These are phyloP conservation scores for Sarocladium brachiariae DNA, from an alignment of 2,329 filamentous ascomycete genomes.

Conservation along the genomic window DNA sequence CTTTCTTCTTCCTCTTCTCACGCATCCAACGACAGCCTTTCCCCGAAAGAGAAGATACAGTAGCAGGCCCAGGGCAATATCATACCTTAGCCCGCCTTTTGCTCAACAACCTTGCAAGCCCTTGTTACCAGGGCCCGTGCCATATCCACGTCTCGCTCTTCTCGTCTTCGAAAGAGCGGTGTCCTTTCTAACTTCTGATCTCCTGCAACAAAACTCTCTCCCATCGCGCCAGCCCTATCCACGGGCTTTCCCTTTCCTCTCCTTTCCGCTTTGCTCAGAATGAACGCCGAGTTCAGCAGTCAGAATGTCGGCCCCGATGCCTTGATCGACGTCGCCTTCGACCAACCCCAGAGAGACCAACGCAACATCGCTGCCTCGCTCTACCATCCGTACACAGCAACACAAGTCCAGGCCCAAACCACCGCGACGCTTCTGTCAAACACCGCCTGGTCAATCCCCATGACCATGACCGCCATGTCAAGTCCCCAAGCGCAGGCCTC, in stretches of 20 bases:
- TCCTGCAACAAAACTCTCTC: constrained; percentile 27
- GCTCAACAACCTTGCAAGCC: constrained; percentile 1
- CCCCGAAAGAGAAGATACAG: constrained; percentile 5
- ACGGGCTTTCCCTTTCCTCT: constrained; percentile 15
- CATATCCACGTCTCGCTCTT: constrained; percentile 10
- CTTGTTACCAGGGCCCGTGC: constrained; percentile 5
- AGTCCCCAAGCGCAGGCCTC: constrained; percentile 38
- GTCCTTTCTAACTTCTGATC: constrained; percentile 24
- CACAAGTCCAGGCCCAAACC: constrained; percentile 17
- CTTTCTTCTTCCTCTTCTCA: constrained; percentile 7
- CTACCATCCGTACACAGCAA: constrained; percentile 6
- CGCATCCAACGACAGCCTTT: background rate
- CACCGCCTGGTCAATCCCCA: constrained; percentile 41
- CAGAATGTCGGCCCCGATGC: constrained; percentile 48
- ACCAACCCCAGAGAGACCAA: constrained; percentile 34
- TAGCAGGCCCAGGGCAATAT: constrained; percentile 6
- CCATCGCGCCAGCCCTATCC: constrained; percentile 1
- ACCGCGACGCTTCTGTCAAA: constrained; percentile 29
- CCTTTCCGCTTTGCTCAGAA: constrained; percentile 29
- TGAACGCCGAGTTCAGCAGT: constrained; percentile 53
- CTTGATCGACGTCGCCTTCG: constrained; percentile 55
- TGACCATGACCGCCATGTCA: constrained; percentile 42
- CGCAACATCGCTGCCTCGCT: constrained; percentile 8
- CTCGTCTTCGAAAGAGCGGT: constrained; percentile 33
- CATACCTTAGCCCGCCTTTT: constrained; percentile 7